Percentiles rank a stretch among this genome's conserved stretches.
Conservation (phyloP, 2,329 filamentous ascomycete genomes). For the Juglanconis oblonga region DNA sequence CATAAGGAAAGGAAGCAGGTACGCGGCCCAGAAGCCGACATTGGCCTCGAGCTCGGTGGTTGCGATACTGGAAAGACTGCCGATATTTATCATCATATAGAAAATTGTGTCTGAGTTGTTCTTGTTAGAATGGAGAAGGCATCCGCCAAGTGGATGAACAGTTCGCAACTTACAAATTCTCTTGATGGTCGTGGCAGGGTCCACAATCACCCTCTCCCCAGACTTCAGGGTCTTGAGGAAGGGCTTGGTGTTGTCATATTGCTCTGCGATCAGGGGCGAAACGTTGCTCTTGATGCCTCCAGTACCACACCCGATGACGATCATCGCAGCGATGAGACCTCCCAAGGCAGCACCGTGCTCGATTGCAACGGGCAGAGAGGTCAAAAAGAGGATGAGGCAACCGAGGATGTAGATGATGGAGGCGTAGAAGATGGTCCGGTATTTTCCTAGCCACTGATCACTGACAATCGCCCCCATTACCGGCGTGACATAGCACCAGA, state of each 20-base stretch:
- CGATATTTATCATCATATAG: slow-evolving; percentile 73
- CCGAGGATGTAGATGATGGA: slow-evolving; percentile 14
- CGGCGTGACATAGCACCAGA: slow-evolving; percentile 19
- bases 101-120: slow-evolving; percentile 41
- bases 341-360: slow-evolving; percentile 16
- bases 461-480: slow-evolving; percentile 15
- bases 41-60: slow-evolving; percentile 67
- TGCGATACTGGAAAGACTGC: slow-evolving; percentile 64
- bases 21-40: slow-evolving; percentile 67
- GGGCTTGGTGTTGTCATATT: slow-evolving; percentile 54
- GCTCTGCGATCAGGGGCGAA: slow-evolving; percentile 59
- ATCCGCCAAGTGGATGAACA: neutral
- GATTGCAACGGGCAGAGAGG: slow-evolving; percentile 17
- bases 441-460: slow-evolving; percentile 16
- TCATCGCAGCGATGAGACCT: slow-evolving; percentile 16
- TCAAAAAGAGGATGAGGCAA: slow-evolving; percentile 16
- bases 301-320: slow-evolving; percentile 21
- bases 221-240: slow-evolving; percentile 42
- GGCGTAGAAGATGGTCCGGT: slow-evolving; percentile 18
- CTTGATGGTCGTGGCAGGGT: slow-evolving; percentile 56
- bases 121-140: neutral
- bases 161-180: slow-evolving; percentile 8
- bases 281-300: slow-evolving; percentile 63
- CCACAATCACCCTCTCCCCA: slow-evolving; percentile 62
- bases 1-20: slow-evolving; percentile 53